Conservation (phyloP, 208 protist genomes). For the Crithidia sp. region DNA sequence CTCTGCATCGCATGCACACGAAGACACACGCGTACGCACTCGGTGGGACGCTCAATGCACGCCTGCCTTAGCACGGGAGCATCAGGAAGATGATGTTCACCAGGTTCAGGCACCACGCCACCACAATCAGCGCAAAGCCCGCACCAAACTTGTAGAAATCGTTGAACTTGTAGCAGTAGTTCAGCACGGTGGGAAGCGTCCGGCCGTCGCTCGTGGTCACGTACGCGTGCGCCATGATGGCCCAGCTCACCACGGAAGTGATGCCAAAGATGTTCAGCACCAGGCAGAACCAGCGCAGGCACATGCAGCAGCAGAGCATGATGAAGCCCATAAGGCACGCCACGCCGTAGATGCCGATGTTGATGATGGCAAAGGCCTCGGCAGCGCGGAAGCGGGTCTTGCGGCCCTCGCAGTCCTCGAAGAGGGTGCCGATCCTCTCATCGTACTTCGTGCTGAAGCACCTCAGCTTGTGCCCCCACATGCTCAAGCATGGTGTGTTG, state of each 20-base stretch:
- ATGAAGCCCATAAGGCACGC: slow-evolving; percentile 18
- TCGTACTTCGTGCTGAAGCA: slow-evolving; percentile 1
- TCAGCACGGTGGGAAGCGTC: not conserved
- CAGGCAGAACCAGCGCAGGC: slow-evolving; percentile 34
- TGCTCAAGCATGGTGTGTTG: slow-evolving; percentile 31
- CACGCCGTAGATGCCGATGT: slow-evolving; percentile 15
- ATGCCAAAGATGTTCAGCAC: slow-evolving; percentile 28
- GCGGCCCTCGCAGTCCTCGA: slow-evolving; percentile 29
- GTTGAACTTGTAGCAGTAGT: slow-evolving; percentile 18
- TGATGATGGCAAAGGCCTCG: slow-evolving; percentile 42
- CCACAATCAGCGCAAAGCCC: slow-evolving; percentile 40
- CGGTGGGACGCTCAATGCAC: too few species aligned
- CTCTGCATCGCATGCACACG: too few species aligned
- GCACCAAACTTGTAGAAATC: slow-evolving; percentile 20
- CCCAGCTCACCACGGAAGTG: slow-evolving; percentile 32
- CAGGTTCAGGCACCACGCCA: slow-evolving; percentile 43
- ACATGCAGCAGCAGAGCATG: slow-evolving; percentile 39
- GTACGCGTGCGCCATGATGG: slow-evolving; percentile 38
- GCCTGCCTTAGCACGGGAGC: slow-evolving; percentile 21
- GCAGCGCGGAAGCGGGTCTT: slow-evolving; percentile 35
- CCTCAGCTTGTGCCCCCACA: slow-evolving; percentile 33
- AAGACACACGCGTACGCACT: too few species aligned
- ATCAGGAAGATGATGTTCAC: slow-evolving; percentile 44
- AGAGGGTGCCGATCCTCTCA: slow-evolving; percentile 3
- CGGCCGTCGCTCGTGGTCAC: not conserved